These are phyloP conservation scores for Asterochloris erici DNA, from an alignment of 139 green algal species.

Conservation along the genomic window DNA sequence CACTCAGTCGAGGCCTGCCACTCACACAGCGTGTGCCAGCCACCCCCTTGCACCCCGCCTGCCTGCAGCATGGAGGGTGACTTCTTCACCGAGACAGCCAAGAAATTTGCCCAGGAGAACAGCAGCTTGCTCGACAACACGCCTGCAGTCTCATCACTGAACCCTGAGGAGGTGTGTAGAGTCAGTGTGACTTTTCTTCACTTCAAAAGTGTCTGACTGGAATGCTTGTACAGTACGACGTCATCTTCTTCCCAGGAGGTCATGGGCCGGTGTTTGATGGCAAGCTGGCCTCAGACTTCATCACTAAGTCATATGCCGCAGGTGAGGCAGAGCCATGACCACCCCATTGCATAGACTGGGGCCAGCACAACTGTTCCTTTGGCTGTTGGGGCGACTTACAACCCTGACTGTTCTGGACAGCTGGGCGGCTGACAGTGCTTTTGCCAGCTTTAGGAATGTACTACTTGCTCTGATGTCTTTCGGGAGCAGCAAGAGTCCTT, in stretches of 20 bases:
- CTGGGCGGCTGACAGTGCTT: no score
- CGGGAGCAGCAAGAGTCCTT: no score
- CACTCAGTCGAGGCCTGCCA: no score
- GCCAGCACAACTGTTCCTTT: not conserved
- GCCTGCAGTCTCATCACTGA: not conserved
- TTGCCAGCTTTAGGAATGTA: no score
- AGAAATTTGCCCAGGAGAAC: slow-evolving; percentile 11
- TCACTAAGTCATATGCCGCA: slow-evolving; percentile 13
- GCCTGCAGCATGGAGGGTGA: slow-evolving; percentile 2
- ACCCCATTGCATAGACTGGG: no score
- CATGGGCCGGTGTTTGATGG: slow-evolving; percentile 27
- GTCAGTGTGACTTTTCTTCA: no score
- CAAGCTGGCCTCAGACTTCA: not conserved
- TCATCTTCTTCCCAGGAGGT: slow-evolving; percentile 31
- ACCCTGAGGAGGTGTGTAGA: no score
- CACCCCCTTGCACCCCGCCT: no score
- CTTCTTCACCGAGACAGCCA: slow-evolving; percentile 6
- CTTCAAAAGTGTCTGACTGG: no score
- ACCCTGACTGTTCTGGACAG: not conserved
- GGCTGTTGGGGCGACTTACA: not conserved
- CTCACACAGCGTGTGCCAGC: no score
- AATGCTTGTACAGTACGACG: no score
- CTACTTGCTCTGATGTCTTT: no score
- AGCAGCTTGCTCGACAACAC: not conserved
- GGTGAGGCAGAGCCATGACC: not conserved